These are phyloP conservation scores for Apiospora hydei DNA, from an alignment of 2,329 filamentous ascomycete species.

Conservation along the genomic window DNA sequence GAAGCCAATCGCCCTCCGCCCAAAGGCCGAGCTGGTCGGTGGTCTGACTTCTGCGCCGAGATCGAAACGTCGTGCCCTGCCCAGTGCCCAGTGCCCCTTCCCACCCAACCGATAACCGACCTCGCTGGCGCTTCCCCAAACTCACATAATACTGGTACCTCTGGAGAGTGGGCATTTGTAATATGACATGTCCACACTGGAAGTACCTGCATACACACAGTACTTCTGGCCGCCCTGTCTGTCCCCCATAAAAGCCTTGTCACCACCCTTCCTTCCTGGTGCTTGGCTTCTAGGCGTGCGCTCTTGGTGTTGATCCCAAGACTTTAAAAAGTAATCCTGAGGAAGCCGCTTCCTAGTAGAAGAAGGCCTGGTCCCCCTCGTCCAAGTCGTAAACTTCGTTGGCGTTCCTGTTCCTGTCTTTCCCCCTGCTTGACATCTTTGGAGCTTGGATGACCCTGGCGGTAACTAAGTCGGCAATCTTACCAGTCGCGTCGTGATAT, in stretches of 20 bases:
- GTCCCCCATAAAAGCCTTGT: constrained; percentile 13
- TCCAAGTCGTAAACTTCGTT: constrained; percentile 3
- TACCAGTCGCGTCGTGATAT: background rate
- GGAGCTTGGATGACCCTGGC: constrained; percentile 13
- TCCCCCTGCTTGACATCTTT: background rate
- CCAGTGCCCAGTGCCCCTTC: background rate
- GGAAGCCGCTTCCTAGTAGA: constrained; percentile 60
- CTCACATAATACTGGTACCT: constrained; percentile 12
- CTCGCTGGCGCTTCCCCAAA: constrained; percentile 19
- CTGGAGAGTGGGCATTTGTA: constrained; percentile 13
- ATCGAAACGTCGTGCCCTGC: background rate
- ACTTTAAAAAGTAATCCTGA: constrained; percentile 5
- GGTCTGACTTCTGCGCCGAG: constrained; percentile 4
- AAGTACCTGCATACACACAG: background rate
- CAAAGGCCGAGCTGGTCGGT: constrained; percentile 9
- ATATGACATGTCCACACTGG: constrained; percentile 14
- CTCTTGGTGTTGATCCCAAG: constrained; percentile 20
- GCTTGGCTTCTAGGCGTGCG: constrained; percentile 18
- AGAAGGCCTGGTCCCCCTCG: constrained; percentile 62
- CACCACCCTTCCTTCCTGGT: background rate
- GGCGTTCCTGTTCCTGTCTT: background rate
- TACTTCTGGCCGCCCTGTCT: background rate
- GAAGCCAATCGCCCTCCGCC: background rate
- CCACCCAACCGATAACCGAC: constrained; percentile 12
- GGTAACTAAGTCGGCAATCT: constrained; percentile 13